Base-by-base conservation (phyloP, 345 rosid genomes). In the Euphorbia tirucalli region DNA sequence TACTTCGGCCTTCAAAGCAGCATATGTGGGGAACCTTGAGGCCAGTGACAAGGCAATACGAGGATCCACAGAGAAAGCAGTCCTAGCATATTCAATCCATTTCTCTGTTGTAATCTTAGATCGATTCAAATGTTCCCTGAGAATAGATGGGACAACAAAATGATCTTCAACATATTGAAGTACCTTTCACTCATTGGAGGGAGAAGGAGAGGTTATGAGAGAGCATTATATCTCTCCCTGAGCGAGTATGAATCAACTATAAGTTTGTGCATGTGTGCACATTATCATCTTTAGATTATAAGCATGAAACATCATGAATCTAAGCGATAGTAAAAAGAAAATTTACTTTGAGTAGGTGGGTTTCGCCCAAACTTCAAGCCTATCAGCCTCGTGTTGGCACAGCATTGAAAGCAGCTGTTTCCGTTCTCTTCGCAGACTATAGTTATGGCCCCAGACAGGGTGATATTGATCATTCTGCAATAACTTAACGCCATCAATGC, bases 311-410 rank as follows among this genome's bases (percentile, higher is more conserved):
- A 21, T 21, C 50, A 55, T 56, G 30, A 64, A 64, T 30, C 65
- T 11, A 28, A 55, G 19, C 28, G 7, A 59, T 55, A 61, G 30
- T n/a, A 62, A 6, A 72, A 30, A 24, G 41, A 37, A 73, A 59
- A 25, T 61, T 82, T 91, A 96, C 99, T 92, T 95, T 31, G 93
- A 83, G 74, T 84, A 88, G 59, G 85, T 85, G 71, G 99, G 99
- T 68, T 91, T 91, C 58, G 99, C 94, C 99, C 99, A 96, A 71
- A 96, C 99, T 48, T 91, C 97, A 83, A 96, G 99, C 86, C 99
- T 87, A 76, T 96, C 98, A 82, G 96, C 93, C 87, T 96, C 99
- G 81, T 89, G 89, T 81, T 96, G 98, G 80, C 98, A 90, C 39
- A 96, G 83, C 97, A 96, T 88, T 78, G 93, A 70, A 85, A 96